Base-by-base conservation (phyloP, 176 grass and related monocot species). In the Secale cereale region DNA sequence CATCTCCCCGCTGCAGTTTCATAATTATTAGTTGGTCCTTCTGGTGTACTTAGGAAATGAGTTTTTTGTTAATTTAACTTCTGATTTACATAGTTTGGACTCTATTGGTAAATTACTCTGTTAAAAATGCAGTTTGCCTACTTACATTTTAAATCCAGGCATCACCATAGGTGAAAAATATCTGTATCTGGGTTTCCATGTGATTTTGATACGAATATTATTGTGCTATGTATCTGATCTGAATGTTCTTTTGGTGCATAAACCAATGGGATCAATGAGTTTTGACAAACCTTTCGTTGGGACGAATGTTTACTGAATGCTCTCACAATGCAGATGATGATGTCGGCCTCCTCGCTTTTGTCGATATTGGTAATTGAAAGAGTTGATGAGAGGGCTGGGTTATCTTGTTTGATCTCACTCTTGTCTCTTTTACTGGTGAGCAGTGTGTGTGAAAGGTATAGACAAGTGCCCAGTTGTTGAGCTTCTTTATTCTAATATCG, bases 311-410 rank as follows among this genome's bases (percentile, higher is more conserved):
- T 80, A 73, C 78, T 90, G 43, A 79, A 85, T 88, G 70, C 70
- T 74, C 31, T 65, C 59, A 64, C 56, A 19, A 80, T 84, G 83
- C 94, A 99, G 97, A 92, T 94, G 94, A 99, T 99, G 97, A 87
- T 92, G 87, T 96, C 97, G 16, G 85, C 97, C 64, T 92, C 87
- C 85, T 99, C 97, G 33, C 70, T 99, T 71, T 80, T 96, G 86
- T 94, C 97, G 82, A 87, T 92, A 85, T 81, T 99, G 79, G 90
- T 97, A 35, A 96, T 94, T 91, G 97, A 99, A 88, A 94, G 97
- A 86, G 84, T 94, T 79, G 87, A 94, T 90, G 94, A 97, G 66
- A 89, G 84, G 70, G 85, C 81, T 72, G 94, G 97, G 48, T 36
- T 99, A 65, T 87, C 90, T 43, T 97, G 91, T 90, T 82, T 99